These are phyloP conservation scores for Fusarium euwallaceae DNA, from an alignment of 2,329 filamentous ascomycete species.

Conservation along the genomic window DNA sequence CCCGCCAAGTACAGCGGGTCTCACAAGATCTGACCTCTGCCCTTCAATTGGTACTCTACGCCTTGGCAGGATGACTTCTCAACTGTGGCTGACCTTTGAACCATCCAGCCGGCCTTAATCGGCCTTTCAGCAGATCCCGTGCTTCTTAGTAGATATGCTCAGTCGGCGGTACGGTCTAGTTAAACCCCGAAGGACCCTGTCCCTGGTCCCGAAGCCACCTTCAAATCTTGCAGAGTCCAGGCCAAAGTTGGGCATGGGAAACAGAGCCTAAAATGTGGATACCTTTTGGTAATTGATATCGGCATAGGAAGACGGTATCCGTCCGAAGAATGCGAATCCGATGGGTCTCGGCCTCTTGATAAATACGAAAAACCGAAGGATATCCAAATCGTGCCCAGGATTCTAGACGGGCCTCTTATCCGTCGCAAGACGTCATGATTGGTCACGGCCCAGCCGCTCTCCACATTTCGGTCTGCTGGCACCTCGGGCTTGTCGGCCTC, in stretches of 20 bases:
- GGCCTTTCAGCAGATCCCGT: background rate
- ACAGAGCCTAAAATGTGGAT: conserved; percentile 35
- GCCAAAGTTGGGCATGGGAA: conserved; percentile 10
- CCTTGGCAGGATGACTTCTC: background rate
- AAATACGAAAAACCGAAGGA: conserved; percentile 21
- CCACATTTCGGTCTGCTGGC: conserved; percentile 25
- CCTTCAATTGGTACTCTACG: background rate
- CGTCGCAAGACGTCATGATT: conserved; percentile 2
- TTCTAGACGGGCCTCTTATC: conserved; percentile 33
- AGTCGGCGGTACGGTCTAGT: background rate
- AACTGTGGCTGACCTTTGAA: background rate
- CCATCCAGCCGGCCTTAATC: background rate
- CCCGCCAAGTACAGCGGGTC: background rate
- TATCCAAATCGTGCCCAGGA: conserved; percentile 13
- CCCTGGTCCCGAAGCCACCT: conserved; percentile 16
- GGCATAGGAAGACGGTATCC: background rate
- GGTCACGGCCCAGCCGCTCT: background rate
- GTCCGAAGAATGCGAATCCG: conserved; percentile 3
- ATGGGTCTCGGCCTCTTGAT: conserved; percentile 12
- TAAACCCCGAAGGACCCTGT: conserved; percentile 24
- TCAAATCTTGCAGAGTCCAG: conserved; percentile 27
- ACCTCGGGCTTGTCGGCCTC: conserved; percentile 31
- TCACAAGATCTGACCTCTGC: background rate
- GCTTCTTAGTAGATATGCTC: background rate
- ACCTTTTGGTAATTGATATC: background rate